Evolutionary conservation across 2,329 filamentous ascomycete genomes (phyloP).

Genomic region (Colletotrichum lini): DNA sequence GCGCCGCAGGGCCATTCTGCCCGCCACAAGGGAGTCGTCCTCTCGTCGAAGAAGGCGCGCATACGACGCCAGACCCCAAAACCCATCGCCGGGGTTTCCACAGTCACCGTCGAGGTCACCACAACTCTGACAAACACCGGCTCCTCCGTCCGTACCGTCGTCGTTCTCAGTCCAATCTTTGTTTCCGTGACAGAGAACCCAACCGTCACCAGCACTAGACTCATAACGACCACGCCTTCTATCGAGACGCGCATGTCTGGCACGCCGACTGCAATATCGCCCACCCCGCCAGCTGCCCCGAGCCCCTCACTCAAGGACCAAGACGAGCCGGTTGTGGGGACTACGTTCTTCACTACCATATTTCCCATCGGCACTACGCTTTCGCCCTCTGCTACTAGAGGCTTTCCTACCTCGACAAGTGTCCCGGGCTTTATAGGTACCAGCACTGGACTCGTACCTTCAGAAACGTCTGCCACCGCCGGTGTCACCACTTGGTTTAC

Average conservation of each 20-base stretch:
- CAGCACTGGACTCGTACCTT: neutral
- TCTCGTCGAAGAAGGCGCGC: neutral
- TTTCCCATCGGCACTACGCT: neutral
- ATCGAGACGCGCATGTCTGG: neutral
- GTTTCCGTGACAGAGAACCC: slow-evolving; percentile 40
- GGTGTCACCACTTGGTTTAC: slow-evolving; percentile 4
- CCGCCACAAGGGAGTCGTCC: neutral
- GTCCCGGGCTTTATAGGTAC: neutral
- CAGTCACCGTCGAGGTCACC: slow-evolving; percentile 31
- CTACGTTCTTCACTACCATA: neutral
- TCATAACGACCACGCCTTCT: slow-evolving; percentile 25
- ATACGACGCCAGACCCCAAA: slow-evolving; percentile 2
- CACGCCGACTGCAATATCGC: neutral
- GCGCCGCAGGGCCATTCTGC: neutral
- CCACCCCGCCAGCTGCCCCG: neutral
- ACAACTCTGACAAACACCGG: slow-evolving; percentile 33
- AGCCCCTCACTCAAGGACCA: neutral
- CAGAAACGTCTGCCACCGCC: neutral
- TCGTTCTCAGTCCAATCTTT: slow-evolving; percentile 35
- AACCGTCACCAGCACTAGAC: slow-evolving; percentile 36
- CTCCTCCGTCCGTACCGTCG: slow-evolving; percentile 29
- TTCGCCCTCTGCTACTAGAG: neutral
- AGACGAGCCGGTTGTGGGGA: no score
- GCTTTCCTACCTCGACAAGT: neutral
- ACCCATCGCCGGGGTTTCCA: neutral